phyloP scores from a whole-genome alignment of 108 stramenopile species.

The Nitzschia putrida region DNA sequence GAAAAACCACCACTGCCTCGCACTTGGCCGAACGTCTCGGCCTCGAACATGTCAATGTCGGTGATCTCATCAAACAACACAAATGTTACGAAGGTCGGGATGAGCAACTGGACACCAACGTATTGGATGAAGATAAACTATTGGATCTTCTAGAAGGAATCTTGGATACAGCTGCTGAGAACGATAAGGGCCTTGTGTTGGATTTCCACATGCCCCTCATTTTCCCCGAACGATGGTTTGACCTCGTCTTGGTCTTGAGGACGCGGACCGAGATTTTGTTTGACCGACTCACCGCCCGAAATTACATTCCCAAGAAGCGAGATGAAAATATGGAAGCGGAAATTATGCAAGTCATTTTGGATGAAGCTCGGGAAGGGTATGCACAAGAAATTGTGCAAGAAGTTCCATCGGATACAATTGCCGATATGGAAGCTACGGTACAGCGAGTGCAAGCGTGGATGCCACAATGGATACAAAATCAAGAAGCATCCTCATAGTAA shows the following conservation, averaged over 20 bases:
- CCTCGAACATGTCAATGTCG: slow-evolving; percentile 76
- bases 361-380: slow-evolving; percentile 89
- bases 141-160: slow-evolving; percentile 81
- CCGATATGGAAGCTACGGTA: slow-evolving; percentile 83
- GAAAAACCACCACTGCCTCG: slow-evolving; percentile 81
- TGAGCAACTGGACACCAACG: slow-evolving; percentile 79
- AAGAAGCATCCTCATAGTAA: slow-evolving; percentile 18
- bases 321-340: slow-evolving; percentile 91
- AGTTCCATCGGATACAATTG: slow-evolving; percentile 74
- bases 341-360: slow-evolving; percentile 93
- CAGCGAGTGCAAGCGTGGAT: slow-evolving; percentile 68
- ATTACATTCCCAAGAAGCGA: slow-evolving; percentile 88
- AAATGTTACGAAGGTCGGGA: slow-evolving; percentile 88
- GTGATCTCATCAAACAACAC: slow-evolving; percentile 72
- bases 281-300: slow-evolving; percentile 85
- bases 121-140: slow-evolving; percentile 93
- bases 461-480: slow-evolving; percentile 73
- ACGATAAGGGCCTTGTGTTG: slow-evolving; percentile 75
- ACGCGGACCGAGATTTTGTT: slow-evolving; percentile 83
- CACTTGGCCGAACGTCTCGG: slow-evolving; percentile 63
- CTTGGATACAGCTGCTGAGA: slow-evolving; percentile 64
- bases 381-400: slow-evolving; percentile 90
- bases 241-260: slow-evolving; percentile 87
- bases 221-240: slow-evolving; percentile 98
- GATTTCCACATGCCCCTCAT: slow-evolving; percentile 92